Base-by-base conservation (phyloP, 2,329 filamentous ascomycete genomes). In the Exophiala sideris region DNA sequence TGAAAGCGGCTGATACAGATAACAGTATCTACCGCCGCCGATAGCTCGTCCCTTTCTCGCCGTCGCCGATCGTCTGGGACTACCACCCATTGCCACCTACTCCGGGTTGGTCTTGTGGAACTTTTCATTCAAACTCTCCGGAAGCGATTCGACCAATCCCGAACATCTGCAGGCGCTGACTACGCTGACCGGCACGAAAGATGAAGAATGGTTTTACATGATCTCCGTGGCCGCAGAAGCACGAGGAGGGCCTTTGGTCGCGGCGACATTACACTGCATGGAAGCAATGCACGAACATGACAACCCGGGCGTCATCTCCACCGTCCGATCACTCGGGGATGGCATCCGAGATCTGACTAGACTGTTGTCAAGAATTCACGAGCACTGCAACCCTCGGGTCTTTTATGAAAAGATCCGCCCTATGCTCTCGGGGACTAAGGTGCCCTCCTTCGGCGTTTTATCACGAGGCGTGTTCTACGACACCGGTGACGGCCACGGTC, bases 211-310 rank as follows among this genome's bases (percentile, higher is more conserved):
- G 71, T 80, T 80, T 61, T 73, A 78, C 55, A 69, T 78, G 38
- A 73, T 80, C 33, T 79, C 77, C 0, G 73, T 77, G 3, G 75
- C 77, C n/a, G 76, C 80, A 64, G 77, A 80, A 62, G 76, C 76
- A 44, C 71, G 73, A 52, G 78, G 76, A 5, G 76, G 71, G 6
- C 69, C 70, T 3, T 63, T 76, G 9, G 69, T 79, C 33, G 67
- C 70, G n/a, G 64, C 67, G 3, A 74, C 77, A 69, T 66, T 79
- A 1, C 68, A 71, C 29, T 74, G 75, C 3, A 75, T 79, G 38
- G 71, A 74, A 42, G 76, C 75, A 3, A 73, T 70, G 0, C 65
- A 69, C n/a, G 40, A 80, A 79, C 56, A 78, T 80, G 52, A 72
- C 80, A 45, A 70, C 76, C 39, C 74, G 75, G 1, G 65, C 70